phyloP scores from a whole-genome alignment of 2,329 filamentous ascomycete genomes.

The Xylaria sp. region DNA sequence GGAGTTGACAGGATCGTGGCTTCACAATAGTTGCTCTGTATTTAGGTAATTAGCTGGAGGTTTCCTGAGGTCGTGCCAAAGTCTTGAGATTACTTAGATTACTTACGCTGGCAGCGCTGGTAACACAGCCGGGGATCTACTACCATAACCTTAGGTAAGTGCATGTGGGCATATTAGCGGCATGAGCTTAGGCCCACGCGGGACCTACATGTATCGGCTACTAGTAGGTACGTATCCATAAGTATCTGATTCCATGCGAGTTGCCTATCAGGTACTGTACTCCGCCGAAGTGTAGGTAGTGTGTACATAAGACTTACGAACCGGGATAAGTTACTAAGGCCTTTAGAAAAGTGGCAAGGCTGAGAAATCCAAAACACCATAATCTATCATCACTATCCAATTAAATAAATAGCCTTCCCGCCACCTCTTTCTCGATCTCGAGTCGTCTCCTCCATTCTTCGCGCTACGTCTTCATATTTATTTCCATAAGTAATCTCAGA shows the following conservation, averaged over 20 bases:
- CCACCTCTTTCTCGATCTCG: not conserved
- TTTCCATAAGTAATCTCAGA: not conserved
- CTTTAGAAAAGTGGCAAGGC: constrained; percentile 53
- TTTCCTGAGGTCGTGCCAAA: not conserved
- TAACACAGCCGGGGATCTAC: not conserved
- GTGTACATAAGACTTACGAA: not conserved
- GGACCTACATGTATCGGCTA: not conserved
- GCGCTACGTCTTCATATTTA: not conserved
- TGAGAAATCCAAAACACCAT: constrained; percentile 54
- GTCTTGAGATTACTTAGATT: no score
- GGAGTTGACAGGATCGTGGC: not conserved
- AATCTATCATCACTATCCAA: constrained; percentile 20
- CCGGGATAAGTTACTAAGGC: no score
- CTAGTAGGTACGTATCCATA: no score
- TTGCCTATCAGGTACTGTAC: no score
- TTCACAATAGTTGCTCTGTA: constrained; percentile 1
- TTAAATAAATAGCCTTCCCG: constrained; percentile 11
- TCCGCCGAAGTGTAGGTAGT: not conserved
- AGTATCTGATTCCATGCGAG: no score
- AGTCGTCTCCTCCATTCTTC: not conserved
- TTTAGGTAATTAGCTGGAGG: constrained; percentile 2
- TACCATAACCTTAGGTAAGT: no score
- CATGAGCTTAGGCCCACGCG: not conserved
- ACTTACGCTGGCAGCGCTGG: no score
- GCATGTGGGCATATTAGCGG: not conserved